Base-by-base conservation (phyloP, 257 asterid species). In the Gentiana straminea region DNA sequence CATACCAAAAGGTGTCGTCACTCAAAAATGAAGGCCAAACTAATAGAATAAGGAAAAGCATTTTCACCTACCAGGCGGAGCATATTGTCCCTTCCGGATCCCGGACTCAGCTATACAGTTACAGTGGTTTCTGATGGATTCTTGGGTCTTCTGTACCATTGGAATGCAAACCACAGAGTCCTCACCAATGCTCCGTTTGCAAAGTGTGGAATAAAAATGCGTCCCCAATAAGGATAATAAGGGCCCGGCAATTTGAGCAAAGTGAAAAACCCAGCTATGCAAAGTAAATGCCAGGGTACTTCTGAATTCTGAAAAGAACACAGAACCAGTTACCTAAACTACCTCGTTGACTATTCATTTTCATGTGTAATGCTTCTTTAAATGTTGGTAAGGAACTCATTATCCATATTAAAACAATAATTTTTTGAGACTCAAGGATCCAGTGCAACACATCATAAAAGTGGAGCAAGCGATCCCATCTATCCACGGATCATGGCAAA, bases 181-280 rank as follows among this genome's bases (percentile, higher is more conserved):
- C 89, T 84, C 71, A 72, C 81, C 37, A 90, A 51, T 57, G 76
- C 95, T 44, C 96, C 98, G 62, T 86, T 90, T 49, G 94, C 96
- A 13, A 90, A 69, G 72, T 86, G 95, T 8, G 98, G 98, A 59
- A 90, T 76, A 54, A 90, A 70, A 59, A 90, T 67, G 34, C 98
- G 91, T 13, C 98, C 98, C 95, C 95, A 90, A 49, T 86, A 86
- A 43, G 94, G 94, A 71, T 90, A 90, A 75, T 82, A 86, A 32
- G 98, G 98, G 32, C 98, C 98, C 2, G 92, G 88, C 68, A 79
- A 62, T 71, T 90, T 90, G 64, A 90, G 73, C 75, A 90, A 37
- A 4, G 86, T 73, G 70, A 82, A 90, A 62, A 84, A 77, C 58
- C 73, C 49, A 13, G 68, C 62, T 57, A 82, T 49, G 53, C 68